Percentiles rank a stretch among this genome's conserved stretches.
Conservation (phyloP, 176 grass and related monocot species). For the Bothriochloa decipiens region DNA sequence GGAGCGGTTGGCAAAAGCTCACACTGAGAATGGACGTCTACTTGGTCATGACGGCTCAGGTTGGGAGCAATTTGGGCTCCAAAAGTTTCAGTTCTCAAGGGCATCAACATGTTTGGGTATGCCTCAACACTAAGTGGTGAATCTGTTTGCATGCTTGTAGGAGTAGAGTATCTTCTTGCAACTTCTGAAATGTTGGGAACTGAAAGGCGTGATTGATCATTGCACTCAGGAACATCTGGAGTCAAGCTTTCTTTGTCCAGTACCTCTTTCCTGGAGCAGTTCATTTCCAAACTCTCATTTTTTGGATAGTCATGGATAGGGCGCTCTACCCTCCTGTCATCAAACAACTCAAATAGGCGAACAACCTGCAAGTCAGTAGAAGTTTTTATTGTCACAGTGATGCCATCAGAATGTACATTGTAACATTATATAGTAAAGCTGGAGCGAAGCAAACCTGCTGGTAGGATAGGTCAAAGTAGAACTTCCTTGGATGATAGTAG, state of each 20-base stretch:
- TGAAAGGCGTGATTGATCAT: constrained; percentile 1
- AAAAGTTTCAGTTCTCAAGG: constrained; percentile 29
- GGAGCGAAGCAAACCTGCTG: constrained; percentile 49
- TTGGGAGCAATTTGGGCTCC: constrained; percentile 29
- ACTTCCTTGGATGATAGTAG: constrained; percentile 56
- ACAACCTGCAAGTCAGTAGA: constrained; percentile 41
- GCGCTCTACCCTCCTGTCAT: constrained; percentile 34
- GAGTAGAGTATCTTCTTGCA: constrained; percentile 31
- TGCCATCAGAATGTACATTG: constrained; percentile 35
- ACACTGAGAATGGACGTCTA: constrained; percentile 18
- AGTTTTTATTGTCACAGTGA: background rate
- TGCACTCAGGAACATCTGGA: constrained; percentile 29
- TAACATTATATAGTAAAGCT: constrained; percentile 35
- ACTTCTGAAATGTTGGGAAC: constrained; percentile 35
- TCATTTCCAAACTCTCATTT: constrained; percentile 26
- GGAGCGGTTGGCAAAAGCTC: background rate
- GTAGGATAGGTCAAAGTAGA: constrained; percentile 63
- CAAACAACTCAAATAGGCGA: constrained; percentile 42
- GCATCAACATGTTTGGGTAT: constrained; percentile 27
- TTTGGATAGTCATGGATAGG: constrained; percentile 15
- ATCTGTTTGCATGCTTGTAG: constrained; percentile 35
- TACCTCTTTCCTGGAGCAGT: constrained; percentile 1
- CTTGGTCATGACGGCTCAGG: constrained; percentile 7
- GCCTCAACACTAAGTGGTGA: constrained; percentile 17
- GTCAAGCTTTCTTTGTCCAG: constrained; percentile 27